phyloP scores from a whole-genome alignment of 495 filamentous ascomycete species.

The Immersiella caudata region DNA sequence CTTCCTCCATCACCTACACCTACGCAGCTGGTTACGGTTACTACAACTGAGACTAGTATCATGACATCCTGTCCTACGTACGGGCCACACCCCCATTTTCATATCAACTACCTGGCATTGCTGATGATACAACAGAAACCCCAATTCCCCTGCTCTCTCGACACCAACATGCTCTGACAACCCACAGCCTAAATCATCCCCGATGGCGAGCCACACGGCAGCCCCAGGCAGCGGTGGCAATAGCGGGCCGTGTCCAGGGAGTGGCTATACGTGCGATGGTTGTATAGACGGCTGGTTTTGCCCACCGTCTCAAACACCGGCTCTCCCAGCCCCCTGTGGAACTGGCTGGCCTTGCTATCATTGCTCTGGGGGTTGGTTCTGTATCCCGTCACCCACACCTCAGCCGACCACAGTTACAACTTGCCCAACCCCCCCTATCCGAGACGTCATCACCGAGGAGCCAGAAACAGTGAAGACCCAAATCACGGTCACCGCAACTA shows the following conservation, averaged over 20 bases:
- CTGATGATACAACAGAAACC: not conserved
- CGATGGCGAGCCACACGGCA: not conserved
- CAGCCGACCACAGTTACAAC: constrained; percentile 17
- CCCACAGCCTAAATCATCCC: not conserved
- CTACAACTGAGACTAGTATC: not conserved
- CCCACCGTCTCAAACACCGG: constrained; percentile 44
- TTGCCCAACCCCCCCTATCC: not conserved
- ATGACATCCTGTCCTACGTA: not conserved
- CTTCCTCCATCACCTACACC: no score
- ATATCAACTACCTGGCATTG: no score
- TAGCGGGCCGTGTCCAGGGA: constrained; percentile 40
- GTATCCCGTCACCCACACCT: constrained; percentile 35
- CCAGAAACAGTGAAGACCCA: not conserved
- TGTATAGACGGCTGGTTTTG: constrained; percentile 50
- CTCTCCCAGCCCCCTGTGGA: constrained; percentile 46
- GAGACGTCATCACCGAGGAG: no score
- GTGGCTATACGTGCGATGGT: constrained; percentile 46
- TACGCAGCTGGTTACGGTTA: no score
- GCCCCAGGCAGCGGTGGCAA: not conserved
- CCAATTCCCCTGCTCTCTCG: not conserved
- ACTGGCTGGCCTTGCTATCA: constrained; percentile 46
- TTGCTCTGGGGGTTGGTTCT: constrained; percentile 46
- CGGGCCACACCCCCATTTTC: no score
- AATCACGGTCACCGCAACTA: constrained; percentile 11
- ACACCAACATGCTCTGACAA: not conserved